Base-by-base conservation (phyloP, 495 filamentous ascomycete genomes). In the Annulohypoxylon stygium region DNA sequence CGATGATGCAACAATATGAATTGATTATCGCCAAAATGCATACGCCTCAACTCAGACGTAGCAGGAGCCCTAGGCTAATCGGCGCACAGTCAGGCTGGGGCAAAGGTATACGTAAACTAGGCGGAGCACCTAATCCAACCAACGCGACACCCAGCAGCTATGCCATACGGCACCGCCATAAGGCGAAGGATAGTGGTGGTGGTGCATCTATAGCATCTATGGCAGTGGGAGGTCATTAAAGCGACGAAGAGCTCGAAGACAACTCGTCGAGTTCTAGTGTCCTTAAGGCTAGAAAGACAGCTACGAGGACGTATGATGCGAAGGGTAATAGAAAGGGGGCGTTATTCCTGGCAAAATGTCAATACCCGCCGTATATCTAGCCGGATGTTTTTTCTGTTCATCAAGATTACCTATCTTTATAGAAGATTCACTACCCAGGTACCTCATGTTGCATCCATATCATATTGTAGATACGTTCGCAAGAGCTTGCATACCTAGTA, bases 1-100 rank as follows among this genome's bases (percentile, higher is more conserved):
- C 84, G 5, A 85, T 86, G 82, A 75, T 81, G 63, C 81, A 79
- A 47, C 84, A 86, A 66, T 84, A 84, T 63, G 83, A 84, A 63
- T 68, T 86, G 2, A 81, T 86, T 54, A 81, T 81, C 7, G 73
- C 78, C 18, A 85, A 84, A 67, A 67, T 80, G 55, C 82, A 78
- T 65, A 41, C 39, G 6, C 61, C 70, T 10, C 72, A 74, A 41
- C 12, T 74, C 4, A 68, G 48, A 25, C 75, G 62, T 57, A 67
- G 51, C 11, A 71, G 45, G 26, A 77, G 63, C 20, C 67, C 65
- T 6, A 66, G 62, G 37, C 18, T 71, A 10, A 67, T 55, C 33
- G 63, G 67, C 33, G 65, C 55, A 5, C 57, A 69, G 3, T 61
- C 74, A 11, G 71, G 6, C 43, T 76, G 66, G 55, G 69, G 72